Base-by-base conservation (phyloP, 352 stramenopile species). In the Phytopythium ostracodes region DNA sequence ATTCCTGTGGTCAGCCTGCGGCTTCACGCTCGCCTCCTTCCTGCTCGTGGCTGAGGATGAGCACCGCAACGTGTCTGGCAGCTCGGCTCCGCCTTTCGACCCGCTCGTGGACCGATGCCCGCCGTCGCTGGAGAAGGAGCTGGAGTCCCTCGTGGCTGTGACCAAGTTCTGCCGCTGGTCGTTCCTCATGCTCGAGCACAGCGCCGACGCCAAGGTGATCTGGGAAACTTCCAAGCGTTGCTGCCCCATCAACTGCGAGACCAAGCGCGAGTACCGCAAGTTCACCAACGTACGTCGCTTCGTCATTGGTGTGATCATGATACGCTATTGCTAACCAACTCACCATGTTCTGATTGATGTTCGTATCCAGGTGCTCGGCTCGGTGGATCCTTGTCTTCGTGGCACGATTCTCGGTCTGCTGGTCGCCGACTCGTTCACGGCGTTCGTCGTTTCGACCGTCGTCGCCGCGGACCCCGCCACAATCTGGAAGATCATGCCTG, bases 151-250 rank as follows among this genome's bases (percentile, higher is more conserved):
- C 24, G 70, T 71, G 40, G 79, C 80, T 14, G 75, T 93, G 36
- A 91, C 86, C 0, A 96, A 92, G 65, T 96, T 96, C 60, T 92
- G 81, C 43, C 78, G 87, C 47, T 96, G 87, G 87, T 94, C 87
- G 53, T 96, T 94, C 61, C 89, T 81, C 11, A 75, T 96, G 42
- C 65, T 96, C 35, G 85, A 94, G 58, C 83, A 94, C 59, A 90
- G 85, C 57, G 79, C 76, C 15, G 87, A 96, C 46, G 85, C 87
- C 24, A 96, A 96, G 62, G 84, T 96, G 22, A 92, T 96, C 53
- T 94, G 81, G 81, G 87, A 96, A 62, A 93, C 87, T 15, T 77
- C 87, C 40, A 94, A 94, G 68, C 83, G 87, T 7, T 94, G 85
- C 65, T 91, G 80, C 33, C 87, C 87, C 25, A 91, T 96, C 46